These are phyloP conservation scores for Backusella psychrophila DNA, from an alignment of 192 early-diverging fungal species.

Conservation along the genomic window DNA sequence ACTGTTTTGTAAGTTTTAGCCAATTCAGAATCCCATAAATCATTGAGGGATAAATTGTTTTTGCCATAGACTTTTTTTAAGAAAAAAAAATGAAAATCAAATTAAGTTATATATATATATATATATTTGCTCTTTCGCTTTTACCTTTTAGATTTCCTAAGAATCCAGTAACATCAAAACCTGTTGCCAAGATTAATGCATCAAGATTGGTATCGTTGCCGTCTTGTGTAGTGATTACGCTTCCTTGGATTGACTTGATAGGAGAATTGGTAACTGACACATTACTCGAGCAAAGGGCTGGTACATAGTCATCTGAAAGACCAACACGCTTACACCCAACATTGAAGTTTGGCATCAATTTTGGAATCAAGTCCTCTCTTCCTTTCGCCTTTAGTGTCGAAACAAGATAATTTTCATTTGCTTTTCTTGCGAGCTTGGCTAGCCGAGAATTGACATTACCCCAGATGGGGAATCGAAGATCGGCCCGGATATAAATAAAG, in stretches of 20 bases:
- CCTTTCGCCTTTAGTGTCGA: slow-evolving; percentile 30
- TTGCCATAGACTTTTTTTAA: slow-evolving; percentile 18
- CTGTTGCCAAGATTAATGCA: slow-evolving; percentile 43
- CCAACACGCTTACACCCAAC: slow-evolving; percentile 41
- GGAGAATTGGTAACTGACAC: slow-evolving; percentile 28
- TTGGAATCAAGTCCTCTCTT: slow-evolving; percentile 16
- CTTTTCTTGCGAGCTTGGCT: slow-evolving; percentile 19
- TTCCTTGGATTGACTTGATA: slow-evolving; percentile 28
- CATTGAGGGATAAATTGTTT: slow-evolving; percentile 6
- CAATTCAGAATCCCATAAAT: slow-evolving; percentile 11
- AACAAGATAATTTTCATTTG: slow-evolving; percentile 29
- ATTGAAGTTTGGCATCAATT: slow-evolving; percentile 34
- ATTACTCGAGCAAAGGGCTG: slow-evolving; percentile 11
- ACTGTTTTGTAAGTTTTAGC: slow-evolving; percentile 37
- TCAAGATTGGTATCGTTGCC: slow-evolving; percentile 37
- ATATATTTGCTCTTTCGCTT: neutral
- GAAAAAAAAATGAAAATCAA: neutral
- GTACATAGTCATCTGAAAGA: slow-evolving; percentile 23
- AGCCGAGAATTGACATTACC: slow-evolving; percentile 34
- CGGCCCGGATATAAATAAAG: slow-evolving; percentile 2
- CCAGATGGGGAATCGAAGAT: slow-evolving; percentile 25
- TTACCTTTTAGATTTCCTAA: slow-evolving; percentile 23
- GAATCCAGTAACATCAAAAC: slow-evolving; percentile 37
- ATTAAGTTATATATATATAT: neutral
- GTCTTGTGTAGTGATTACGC: slow-evolving; percentile 28